phyloP scores from a whole-genome alignment of 1,284 basidiomycete genomes.

The Cystobasidium slooffiae region DNA sequence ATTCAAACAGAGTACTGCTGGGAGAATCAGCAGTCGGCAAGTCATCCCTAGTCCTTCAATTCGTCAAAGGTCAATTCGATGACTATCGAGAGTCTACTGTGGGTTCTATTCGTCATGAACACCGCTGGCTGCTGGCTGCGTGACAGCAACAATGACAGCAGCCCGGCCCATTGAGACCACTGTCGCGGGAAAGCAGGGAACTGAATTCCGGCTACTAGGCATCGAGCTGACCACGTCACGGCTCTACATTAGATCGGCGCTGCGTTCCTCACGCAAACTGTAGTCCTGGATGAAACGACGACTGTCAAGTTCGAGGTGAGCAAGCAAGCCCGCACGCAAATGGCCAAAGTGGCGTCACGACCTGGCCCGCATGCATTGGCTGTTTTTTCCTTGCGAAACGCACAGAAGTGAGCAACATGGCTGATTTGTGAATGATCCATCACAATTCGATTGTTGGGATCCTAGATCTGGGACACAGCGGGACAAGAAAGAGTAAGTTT shows the following conservation, averaged over 20 bases:
- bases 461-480: conserved; percentile 72
- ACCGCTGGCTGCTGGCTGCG: conserved; percentile 4
- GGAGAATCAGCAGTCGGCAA: conserved; percentile 98
- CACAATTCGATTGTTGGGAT: background rate
- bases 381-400: background rate
- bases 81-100: conserved; percentile 76
- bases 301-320: conserved; percentile 86
- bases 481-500: conserved; percentile 76
- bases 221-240: background rate
- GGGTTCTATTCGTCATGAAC: conserved; percentile 1
- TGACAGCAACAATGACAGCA: conserved; percentile 4
- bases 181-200: background rate
- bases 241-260: conserved; percentile 61
- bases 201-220: background rate
- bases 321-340: background rate
- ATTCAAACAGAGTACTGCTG: conserved; percentile 55
- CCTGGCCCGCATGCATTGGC: background rate
- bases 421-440: background rate
- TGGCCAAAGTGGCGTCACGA: conserved; percentile 6
- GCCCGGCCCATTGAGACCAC: too few species aligned
- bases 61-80: conserved; percentile 97
- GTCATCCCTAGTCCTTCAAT: conserved; percentile 91
- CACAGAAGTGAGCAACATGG: background rate
- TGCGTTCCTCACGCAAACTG: conserved; percentile 94
- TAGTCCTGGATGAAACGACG: conserved; percentile 83